Evolutionary conservation across 1,284 basidiomycete genomes (phyloP), one percentile per base, ranked within the genome.

Genomic region (Filobasidium uniguttulatum): DNA sequence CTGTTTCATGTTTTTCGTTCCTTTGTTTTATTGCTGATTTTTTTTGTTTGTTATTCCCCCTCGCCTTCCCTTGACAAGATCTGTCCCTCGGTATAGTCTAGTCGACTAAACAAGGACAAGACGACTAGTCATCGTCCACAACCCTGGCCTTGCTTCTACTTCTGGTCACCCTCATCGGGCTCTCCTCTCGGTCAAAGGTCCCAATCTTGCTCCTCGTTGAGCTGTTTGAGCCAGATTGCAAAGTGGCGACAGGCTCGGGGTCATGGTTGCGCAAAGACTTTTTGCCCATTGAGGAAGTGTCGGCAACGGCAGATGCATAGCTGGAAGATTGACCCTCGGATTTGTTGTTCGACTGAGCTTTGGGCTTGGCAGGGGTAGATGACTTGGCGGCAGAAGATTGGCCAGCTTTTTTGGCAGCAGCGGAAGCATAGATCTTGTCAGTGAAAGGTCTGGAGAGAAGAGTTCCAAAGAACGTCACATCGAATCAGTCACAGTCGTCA

Each of bases 401-500:
- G 59, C 58, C 45, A 48, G 44, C 23, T 26, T 55, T 48, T 22
- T 56, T 54, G 33, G 54, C 54, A 15, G 45, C 53, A 20, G 53
- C 53, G 2, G 44, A 41, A 2, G 49, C 48, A 44, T 72, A 72
- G 59, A 72, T 72, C 59, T 60, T 62, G 59, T 65, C 63, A 14
- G 70, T 71, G 62, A 70, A 72, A 4, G 70, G 70, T 35, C 70
- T 68, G 53, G 15, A 15, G 6, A 22, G 51, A 22, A 47, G 38
- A 1, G n/a, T 28, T 7, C 36, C 17, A 17, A 29, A n/a, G n/a
- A n/a, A 48, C 46, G 53, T 49, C 26, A 12, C 29, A 19, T 14
- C 31, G n/a, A 12, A 22, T 30, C 29, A 12, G 17, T 30, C 34
- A 9, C 26, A n/a, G n/a, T n/a, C 31, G 9, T 9, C 31, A 33